Percentiles rank a stretch among this genome's conserved stretches.
phyloP scores from a whole-genome alignment of 2,329 filamentous ascomycete species.

The Ophiognomonia clavigignenti-juglandacearum region DNA sequence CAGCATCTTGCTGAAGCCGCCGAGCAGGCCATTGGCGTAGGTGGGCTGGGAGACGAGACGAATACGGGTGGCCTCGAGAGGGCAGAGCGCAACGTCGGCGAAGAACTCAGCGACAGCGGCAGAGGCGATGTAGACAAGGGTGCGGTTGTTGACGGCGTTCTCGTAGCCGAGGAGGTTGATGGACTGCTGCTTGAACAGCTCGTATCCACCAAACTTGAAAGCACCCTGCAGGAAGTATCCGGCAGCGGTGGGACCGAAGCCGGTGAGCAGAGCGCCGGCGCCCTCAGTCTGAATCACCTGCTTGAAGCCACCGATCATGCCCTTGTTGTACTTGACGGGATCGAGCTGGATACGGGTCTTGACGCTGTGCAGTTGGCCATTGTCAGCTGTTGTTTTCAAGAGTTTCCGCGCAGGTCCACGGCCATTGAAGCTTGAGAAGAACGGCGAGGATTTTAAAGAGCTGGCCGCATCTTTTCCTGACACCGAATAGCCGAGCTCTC shows the following conservation, averaged over 20 bases:
- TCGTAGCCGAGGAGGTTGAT: slow-evolving; percentile 78
- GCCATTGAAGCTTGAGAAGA: too few relatives aligned
- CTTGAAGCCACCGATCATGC: slow-evolving; percentile 79
- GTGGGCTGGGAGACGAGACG: slow-evolving; percentile 85
- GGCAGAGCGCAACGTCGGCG: slow-evolving; percentile 80
- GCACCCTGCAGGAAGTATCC: slow-evolving; percentile 94
- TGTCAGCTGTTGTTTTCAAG: slow-evolving; percentile 1
- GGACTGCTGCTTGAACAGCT: slow-evolving; percentile 91
- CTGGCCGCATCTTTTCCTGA: not conserved
- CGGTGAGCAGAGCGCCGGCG: slow-evolving; percentile 79
- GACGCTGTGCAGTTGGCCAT: slow-evolving; percentile 54
- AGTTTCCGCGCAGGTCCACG: too few relatives aligned
- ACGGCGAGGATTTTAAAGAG: not conserved
- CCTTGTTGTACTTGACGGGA: slow-evolving; percentile 81
- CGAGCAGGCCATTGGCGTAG: slow-evolving; percentile 74
- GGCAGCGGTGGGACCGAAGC: slow-evolving; percentile 77
- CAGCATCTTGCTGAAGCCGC: slow-evolving; percentile 78
- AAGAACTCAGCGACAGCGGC: slow-evolving; percentile 63
- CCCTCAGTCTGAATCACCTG: slow-evolving; percentile 82
- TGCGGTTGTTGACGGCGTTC: slow-evolving; percentile 72
- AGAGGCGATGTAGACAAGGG: slow-evolving; percentile 73
- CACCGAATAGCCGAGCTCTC: too few relatives aligned
- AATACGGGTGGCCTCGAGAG: slow-evolving; percentile 88
- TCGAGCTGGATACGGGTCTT: slow-evolving; percentile 96
- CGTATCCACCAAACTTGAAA: slow-evolving; percentile 92